phyloP scores from a whole-genome alignment of 2,329 filamentous ascomycete species.

The Aspergillus uvarum region DNA sequence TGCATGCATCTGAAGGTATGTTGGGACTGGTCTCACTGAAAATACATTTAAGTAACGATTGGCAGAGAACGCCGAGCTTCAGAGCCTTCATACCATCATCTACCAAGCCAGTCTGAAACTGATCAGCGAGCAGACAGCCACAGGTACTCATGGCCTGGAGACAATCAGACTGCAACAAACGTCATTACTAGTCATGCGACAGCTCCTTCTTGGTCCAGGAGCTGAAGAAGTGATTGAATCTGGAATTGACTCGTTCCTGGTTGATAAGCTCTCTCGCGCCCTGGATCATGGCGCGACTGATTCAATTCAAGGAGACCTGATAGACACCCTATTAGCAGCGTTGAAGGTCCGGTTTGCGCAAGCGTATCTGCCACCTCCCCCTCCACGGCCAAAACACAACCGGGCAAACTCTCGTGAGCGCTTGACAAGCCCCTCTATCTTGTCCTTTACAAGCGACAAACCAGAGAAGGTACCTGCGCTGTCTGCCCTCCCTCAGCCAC shows the following conservation, averaged over 20 bases:
- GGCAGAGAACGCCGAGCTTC: slow-evolving; percentile 27
- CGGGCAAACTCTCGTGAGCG: slow-evolving; percentile 42
- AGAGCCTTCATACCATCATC: slow-evolving; percentile 35
- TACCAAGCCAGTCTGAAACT: slow-evolving; percentile 34
- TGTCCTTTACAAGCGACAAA: slow-evolving; percentile 49
- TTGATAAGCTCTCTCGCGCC: slow-evolving; percentile 65
- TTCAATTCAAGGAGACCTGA: slow-evolving; percentile 71
- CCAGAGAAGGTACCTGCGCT: slow-evolving; percentile 38
- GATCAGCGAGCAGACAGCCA: slow-evolving; percentile 23
- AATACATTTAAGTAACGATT: slow-evolving; percentile 1
- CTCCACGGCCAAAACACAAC: slow-evolving; percentile 34
- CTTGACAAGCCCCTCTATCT: slow-evolving; percentile 41
- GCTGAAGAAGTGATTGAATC: slow-evolving; percentile 40
- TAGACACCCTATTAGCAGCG: slow-evolving; percentile 74
- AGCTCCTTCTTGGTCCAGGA: slow-evolving; percentile 41
- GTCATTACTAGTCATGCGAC: slow-evolving; percentile 64
- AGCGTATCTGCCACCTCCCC: slow-evolving; percentile 34
- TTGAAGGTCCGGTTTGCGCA: slow-evolving; percentile 60
- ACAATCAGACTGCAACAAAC: slow-evolving; percentile 69
- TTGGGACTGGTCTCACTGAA: background rate
- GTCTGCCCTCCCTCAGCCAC: slow-evolving; percentile 42
- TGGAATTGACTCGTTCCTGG: slow-evolving; percentile 68
- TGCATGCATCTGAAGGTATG: slow-evolving; percentile 52
- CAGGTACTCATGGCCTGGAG: slow-evolving; percentile 43
- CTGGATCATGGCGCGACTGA: slow-evolving; percentile 60